Base-by-base conservation (phyloP, 2,329 filamentous ascomycete species). In the Trichoderma sp. region DNA sequence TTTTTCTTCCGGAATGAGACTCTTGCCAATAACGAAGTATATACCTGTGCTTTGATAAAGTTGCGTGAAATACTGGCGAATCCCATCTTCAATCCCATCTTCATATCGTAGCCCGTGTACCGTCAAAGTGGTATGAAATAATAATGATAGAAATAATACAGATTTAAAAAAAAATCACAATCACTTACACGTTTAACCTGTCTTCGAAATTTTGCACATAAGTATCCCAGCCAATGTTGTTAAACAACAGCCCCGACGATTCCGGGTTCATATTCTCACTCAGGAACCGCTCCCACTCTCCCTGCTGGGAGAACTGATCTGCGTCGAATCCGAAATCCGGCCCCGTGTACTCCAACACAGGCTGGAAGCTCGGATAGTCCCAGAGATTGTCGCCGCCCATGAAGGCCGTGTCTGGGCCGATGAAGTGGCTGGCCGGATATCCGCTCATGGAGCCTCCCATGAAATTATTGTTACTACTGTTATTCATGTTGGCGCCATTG, bases 281-380 rank as follows among this genome's bases (percentile, higher is more conserved):
- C 19, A 67, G 8, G 37, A 67, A 67, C 13, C 40, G 29, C 40
- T 67, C 63, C 63, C 63, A 67, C 14, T 67, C 63, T 27, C 63
- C 63, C 13, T 67, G 63, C 21, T 67, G 63, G 2, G 63, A 67
- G 40, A 67, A 58, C 21, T 67, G 63, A 29, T 67, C 63, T 56
- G 63, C 63, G 40, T 67, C 63, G n/a, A 67, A 67, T 14, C 63
- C 63, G 8, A 67, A 67, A 31, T 67, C 63, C 7, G 63, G 63
- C 2, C 63, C 63, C n/a, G 63, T 67, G 11, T 67, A 67, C 8
- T 67, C 63, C 40, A 67, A 52, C 14, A 67, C 63, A 2, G 63
- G 63, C 55, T 67, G 63, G 55, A 67, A 67, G 40, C 63, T 67
- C 14, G 63, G 63, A 27, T 67, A 67, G 55, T 67, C 63, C 63